Base-by-base conservation (phyloP, 805 yeast species). In the Cyberlindnera mississippiensis region DNA sequence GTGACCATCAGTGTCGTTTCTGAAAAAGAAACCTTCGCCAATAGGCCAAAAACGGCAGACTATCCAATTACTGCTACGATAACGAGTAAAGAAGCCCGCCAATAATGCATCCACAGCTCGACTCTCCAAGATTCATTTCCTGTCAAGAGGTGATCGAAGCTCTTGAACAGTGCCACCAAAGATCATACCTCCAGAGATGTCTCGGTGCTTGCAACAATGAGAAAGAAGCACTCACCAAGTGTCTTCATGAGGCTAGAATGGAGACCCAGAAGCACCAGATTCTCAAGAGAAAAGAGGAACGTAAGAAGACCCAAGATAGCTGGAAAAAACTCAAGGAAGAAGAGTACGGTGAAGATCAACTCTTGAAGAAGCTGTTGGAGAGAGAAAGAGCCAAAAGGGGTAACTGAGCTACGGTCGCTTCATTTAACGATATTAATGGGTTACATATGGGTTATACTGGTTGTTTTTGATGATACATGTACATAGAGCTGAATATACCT, bases 121-220 rank as follows among this genome's bases (percentile, higher is more conserved):
- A 73, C 45, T 70, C 73, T 11, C 67, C 73, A 40, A 66, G 77
- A 57, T 70, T 73, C 51, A 61, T 61, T 42, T 65, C 84, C 15
- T 91, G 99, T 62, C 79, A 76, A 39, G 85, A 82, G 47, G 73
- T 88, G 31, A 88, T 93, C 61, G 81, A 82, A 47, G 96, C 95
- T 0, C 73, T 91, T 6, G 96, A 91, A 55, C 82, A 86, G 59
- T 91, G 99, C 60, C 96, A 90, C 56, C 73, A 78, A 44, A 72
- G 72, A 41, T 83, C 80, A 41, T 83, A 80, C 51, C 52, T 84
- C 45, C 73, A 76, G 50, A 78, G 85, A 59, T 80, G 85, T 7
- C 68, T 87, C 51, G 98, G 98, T 20, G 70, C 76, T 45, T 91
- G 99, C 66, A 87, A 88, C 63, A 79, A 80, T 40, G 82, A 84